These are phyloP conservation scores for Dendrostoma leiphaemia DNA, from an alignment of 2,329 filamentous ascomycete species.

Conservation along the genomic window DNA sequence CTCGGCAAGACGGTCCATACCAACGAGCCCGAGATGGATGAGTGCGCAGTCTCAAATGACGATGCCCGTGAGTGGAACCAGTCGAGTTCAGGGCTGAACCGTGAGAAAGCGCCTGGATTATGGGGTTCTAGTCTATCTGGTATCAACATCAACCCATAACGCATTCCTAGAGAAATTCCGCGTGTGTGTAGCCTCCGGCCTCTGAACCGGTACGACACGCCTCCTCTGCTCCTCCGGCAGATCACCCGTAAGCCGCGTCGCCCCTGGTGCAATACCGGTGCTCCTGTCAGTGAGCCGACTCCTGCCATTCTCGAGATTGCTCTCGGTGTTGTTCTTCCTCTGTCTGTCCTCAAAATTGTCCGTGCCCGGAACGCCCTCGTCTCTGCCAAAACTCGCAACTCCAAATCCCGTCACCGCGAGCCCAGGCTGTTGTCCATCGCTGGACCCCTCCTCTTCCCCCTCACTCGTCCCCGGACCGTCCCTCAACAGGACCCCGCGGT, in stretches of 20 bases:
- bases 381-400: neutral
- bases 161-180: neutral
- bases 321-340: too few relatives aligned
- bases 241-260: neutral
- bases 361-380: neutral
- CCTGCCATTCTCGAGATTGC: too few relatives aligned
- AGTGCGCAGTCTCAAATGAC: too few relatives aligned
- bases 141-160: neutral
- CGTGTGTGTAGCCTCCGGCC: neutral
- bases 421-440: neutral
- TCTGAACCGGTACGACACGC: neutral
- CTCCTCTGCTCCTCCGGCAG: neutral
- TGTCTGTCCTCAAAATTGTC: too few relatives aligned
- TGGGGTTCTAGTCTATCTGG: too few relatives aligned
- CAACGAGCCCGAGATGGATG: too few relatives aligned
- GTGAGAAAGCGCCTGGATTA: too few relatives aligned
- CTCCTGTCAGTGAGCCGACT: too few relatives aligned
- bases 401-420: neutral
- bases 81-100: too few relatives aligned
- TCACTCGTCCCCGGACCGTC: neutral
- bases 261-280: neutral
- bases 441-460: neutral
- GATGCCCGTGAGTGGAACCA: too few relatives aligned
- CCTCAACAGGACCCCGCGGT: neutral
- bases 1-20: too few relatives aligned